Base-by-base conservation (phyloP, 2,329 filamentous ascomycete species). In the Orbilia javanica region DNA sequence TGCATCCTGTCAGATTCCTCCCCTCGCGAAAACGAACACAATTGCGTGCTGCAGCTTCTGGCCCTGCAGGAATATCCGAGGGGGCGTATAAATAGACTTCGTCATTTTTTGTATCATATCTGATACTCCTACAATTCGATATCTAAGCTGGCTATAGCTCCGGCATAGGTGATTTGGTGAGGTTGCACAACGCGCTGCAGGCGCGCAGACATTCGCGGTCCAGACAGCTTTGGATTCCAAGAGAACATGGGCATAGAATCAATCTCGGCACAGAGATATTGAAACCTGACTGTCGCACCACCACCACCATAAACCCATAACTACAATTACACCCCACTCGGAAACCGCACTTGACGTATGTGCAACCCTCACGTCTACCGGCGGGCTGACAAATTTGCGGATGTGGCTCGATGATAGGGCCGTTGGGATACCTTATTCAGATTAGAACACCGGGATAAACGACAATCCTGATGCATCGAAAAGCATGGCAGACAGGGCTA, bases 41-140 rank as follows among this genome's bases (percentile, higher is more conserved):
- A 72, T 57, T 73, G 62, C 69, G 62, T 73, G 69, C 48, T 73
- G 50, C 60, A 65, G 52, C 22, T 57, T 50, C 42, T 57, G 36
- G 69, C 69, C 69, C 69, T 73, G 60, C 55, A 60, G 55, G 55
- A 60, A 60, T 60, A 60, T 27, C 48, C 29, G 48, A 25, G 29
- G 36, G 22, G 31, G n/a, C 20, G 50, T 66, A 73, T 73, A 73
- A 73, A 73, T 73, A 73, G 69, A 36, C 34, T 18, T 42, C 55
- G 34, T 42, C 55, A 60, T 42, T 60, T 60, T 34, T 60, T 60
- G 34, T 60, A 60, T 42, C 55, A 44, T 50, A 44, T 34, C 27
- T 52, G 57, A 53, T 31, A 72, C 39, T n/a, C 36, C 25, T 13
- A 27, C 29, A 22, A 53, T 50, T 50, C 8, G 20, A 50, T 50